phyloP scores from a whole-genome alignment of 805 yeast species.

The Cyberlindnera subsufficiens region DNA sequence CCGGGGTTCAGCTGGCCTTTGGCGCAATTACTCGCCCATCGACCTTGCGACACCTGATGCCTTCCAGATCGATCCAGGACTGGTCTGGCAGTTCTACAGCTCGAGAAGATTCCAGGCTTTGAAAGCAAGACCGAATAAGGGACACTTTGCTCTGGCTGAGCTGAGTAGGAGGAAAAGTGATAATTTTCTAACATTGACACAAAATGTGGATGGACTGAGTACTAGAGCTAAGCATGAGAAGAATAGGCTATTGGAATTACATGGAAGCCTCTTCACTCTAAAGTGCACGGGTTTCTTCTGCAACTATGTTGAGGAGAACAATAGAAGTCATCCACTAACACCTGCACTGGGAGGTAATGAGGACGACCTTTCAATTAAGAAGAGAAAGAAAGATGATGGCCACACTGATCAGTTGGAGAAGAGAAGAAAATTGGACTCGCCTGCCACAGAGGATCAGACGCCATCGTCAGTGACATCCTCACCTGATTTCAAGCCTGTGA shows the following conservation, averaged over 20 bases:
- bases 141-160: constrained; percentile 65
- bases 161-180: constrained; percentile 38
- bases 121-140: constrained; percentile 63
- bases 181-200: constrained; percentile 64
- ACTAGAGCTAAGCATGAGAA: constrained; percentile 57
- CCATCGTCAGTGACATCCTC: constrained; percentile 23
- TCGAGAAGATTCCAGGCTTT: constrained; percentile 62
- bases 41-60: constrained; percentile 93
- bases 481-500: constrained; percentile 43
- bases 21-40: constrained; percentile 73
- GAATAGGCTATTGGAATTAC: constrained; percentile 57
- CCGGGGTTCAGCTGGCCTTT: constrained; percentile 65
- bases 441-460: constrained; percentile 3
- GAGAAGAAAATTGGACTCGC: constrained; percentile 10
- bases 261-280: constrained; percentile 71
- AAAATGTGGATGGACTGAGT: constrained; percentile 76
- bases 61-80: constrained; percentile 71
- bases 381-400: constrained; percentile 8
- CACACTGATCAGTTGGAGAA: constrained; percentile 8
- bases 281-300: constrained; percentile 76
- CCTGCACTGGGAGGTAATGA: constrained; percentile 40
- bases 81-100: constrained; percentile 88
- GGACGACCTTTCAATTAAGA: constrained; percentile 26
- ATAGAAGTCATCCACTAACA: constrained; percentile 54
- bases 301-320: constrained; percentile 47